Conservation (phyloP, 495 filamentous ascomycete genomes). For the Lasiosphaeriaceae sp. region DNA sequence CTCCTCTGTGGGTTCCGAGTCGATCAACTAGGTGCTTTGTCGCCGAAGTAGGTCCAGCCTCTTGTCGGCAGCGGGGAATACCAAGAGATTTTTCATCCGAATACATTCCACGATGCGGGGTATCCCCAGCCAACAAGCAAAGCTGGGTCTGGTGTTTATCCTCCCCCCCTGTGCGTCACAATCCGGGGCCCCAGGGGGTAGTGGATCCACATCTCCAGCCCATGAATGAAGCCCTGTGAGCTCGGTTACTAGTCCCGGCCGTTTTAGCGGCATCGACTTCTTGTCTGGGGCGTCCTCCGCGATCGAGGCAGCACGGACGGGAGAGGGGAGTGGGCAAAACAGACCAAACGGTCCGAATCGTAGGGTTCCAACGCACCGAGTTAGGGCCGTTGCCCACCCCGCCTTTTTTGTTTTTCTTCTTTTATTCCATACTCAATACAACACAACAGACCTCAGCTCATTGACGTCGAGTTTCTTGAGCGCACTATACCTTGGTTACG, state of each 20-base stretch:
- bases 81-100: too few relatives aligned
- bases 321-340: background rate
- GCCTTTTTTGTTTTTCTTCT: too few relatives aligned
- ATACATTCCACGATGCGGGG: background rate
- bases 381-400: background rate
- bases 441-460: too few relatives aligned
- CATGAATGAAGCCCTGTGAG: too few relatives aligned
- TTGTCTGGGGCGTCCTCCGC: background rate
- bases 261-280: background rate
- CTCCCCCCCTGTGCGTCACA: background rate
- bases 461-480: too few relatives aligned
- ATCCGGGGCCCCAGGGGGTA: conserved; percentile 23
- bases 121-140: background rate
- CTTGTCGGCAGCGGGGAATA: too few relatives aligned
- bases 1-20: background rate
- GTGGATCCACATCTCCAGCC: too few relatives aligned
- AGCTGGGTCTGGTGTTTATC: background rate
- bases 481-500: too few relatives aligned
- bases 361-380: background rate
- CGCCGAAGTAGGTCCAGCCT: conserved; percentile 12
- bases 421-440: too few relatives aligned
- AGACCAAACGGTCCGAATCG: background rate
- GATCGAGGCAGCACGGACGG: background rate
- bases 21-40: background rate
- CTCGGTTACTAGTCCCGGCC: conserved; percentile 7